phyloP scores from a whole-genome alignment of 208 protist species.

The Crithidia brevicula region DNA sequence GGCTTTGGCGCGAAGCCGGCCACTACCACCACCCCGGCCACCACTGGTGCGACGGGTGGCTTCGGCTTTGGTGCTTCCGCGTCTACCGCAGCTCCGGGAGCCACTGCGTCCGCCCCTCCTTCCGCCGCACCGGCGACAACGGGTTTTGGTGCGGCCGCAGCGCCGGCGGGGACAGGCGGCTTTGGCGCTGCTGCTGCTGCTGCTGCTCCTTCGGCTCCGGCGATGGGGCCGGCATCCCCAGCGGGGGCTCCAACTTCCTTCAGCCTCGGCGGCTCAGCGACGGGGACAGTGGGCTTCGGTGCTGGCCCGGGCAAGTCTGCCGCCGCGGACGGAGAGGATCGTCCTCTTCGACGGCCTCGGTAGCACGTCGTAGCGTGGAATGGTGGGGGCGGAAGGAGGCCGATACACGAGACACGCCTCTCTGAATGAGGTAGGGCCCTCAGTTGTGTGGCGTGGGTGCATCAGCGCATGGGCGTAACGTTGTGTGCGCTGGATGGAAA shows the following conservation, averaged over 20 bases:
- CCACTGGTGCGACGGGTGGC: slow-evolving; percentile 6
- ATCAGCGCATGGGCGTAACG: too few species aligned
- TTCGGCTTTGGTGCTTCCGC: slow-evolving; percentile 9
- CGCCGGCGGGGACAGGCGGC: slow-evolving; percentile 12
- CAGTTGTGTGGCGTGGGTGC: too few species aligned
- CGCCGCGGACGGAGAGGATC: slow-evolving; percentile 15
- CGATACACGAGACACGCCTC: too few species aligned
- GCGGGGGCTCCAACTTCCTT: slow-evolving; percentile 22
- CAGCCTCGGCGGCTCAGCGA: slow-evolving; percentile 8
- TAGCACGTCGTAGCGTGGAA: too few species aligned
- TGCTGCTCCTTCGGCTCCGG: slow-evolving; percentile 17
- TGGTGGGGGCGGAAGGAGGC: too few species aligned
- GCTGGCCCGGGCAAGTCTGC: slow-evolving; percentile 21
- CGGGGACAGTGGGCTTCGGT: slow-evolving; percentile 19
- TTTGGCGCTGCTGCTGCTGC: slow-evolving; percentile 19
- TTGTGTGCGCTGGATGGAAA: too few species aligned
- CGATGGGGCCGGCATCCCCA: slow-evolving; percentile 21
- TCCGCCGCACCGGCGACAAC: slow-evolving; percentile 12
- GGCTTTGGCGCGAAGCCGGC: slow-evolving; percentile 9
- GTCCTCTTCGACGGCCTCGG: slow-evolving; percentile 18
- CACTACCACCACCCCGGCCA: slow-evolving; percentile 10
- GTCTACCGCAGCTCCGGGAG: neutral
- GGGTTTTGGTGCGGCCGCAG: slow-evolving; percentile 25
- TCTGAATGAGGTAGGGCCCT: too few species aligned
- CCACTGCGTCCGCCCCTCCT: slow-evolving; percentile 12